A percentile compares a stretch with the other conserved stretches of the same genome.
These are phyloP conservation scores for Fomes fomentarius DNA, from an alignment of 1,284 basidiomycete genomes.

Conservation along the genomic window DNA sequence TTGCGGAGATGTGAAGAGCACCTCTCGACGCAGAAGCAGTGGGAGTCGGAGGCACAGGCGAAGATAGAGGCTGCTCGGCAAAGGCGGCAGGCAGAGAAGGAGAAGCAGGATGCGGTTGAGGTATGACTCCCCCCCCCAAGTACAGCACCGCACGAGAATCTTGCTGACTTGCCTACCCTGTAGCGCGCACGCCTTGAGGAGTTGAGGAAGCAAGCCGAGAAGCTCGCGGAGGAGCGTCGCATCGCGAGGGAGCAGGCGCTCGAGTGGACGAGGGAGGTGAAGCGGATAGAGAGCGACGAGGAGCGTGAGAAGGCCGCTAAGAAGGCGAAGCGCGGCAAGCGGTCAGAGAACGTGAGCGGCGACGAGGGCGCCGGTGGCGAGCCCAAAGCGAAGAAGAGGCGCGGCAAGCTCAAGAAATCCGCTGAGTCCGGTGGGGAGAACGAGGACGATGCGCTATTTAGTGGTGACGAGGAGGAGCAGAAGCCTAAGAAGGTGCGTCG, in stretches of 20 bases:
- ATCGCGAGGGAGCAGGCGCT: constrained; percentile 79
- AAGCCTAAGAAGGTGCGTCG: constrained; percentile 60
- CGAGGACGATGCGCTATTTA: constrained; percentile 66
- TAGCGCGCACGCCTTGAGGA: constrained; percentile 62
- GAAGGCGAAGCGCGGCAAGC: constrained; percentile 55
- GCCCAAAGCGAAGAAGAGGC: constrained; percentile 33
- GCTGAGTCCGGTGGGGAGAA: constrained; percentile 33
- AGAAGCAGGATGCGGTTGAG: constrained; percentile 60
- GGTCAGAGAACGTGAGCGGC: constrained; percentile 50
- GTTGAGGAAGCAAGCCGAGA: constrained; percentile 62
- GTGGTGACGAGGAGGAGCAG: constrained; percentile 67
- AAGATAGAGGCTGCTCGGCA: constrained; percentile 75
- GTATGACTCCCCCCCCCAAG: constrained; percentile 42
- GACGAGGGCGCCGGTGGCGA: constrained; percentile 49
- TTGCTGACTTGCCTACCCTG: background rate
- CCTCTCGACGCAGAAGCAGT: constrained; percentile 69
- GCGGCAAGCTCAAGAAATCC: constrained; percentile 32
- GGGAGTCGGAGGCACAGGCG: constrained; percentile 75
- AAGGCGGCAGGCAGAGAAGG: constrained; percentile 67
- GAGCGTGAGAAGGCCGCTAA: constrained; percentile 70
- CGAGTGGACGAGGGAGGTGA: constrained; percentile 71
- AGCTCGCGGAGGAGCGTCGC: constrained; percentile 74
- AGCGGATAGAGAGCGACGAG: constrained; percentile 69
- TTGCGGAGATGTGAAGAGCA: constrained; percentile 81
- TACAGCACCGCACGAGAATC: too few relatives aligned